Conservation (phyloP, 2,329 filamentous ascomycete genomes). For the Apiospora aurea region DNA sequence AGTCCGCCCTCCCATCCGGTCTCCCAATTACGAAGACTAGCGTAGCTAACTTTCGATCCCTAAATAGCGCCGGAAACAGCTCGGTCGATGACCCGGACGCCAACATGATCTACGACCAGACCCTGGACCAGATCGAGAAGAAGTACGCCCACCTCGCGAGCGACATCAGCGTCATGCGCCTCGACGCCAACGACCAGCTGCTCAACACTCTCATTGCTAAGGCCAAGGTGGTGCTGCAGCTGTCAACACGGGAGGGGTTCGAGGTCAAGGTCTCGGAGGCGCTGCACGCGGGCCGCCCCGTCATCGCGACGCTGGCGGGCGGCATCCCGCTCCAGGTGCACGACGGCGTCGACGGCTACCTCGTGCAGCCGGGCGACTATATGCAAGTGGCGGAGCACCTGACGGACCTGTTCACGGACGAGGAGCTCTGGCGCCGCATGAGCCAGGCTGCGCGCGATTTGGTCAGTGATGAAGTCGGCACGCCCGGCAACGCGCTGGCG, state of each 20-base stretch:
- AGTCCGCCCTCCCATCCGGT: constrained; percentile 31
- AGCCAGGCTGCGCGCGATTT: constrained; percentile 66
- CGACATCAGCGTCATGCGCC: constrained; percentile 77
- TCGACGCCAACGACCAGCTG: constrained; percentile 80
- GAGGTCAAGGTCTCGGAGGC: constrained; percentile 89
- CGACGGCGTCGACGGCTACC: constrained; percentile 73
- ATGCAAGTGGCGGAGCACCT: constrained; percentile 73
- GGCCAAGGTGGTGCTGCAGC: constrained; percentile 76
- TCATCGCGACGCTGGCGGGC: constrained; percentile 78
- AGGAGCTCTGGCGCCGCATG: constrained; percentile 71
- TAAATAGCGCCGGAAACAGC: constrained; percentile 69
- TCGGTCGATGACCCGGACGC: constrained; percentile 84
- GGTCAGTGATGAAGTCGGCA: constrained; percentile 83
- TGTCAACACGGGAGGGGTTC: constrained; percentile 83
- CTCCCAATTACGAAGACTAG: background rate
- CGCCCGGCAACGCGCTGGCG: constrained; percentile 76
- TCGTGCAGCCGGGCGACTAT: constrained; percentile 75
- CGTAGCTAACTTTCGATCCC: constrained; percentile 1
- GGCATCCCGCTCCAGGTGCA: constrained; percentile 83
- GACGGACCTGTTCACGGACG: constrained; percentile 69
- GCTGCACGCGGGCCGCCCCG: constrained; percentile 78
- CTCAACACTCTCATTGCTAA: constrained; percentile 79
- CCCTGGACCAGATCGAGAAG: constrained; percentile 70
- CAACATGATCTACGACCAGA: constrained; percentile 73
- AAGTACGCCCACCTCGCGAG: constrained; percentile 67